phyloP scores from a whole-genome alignment of 1,284 basidiomycete species.

The Ceratobasidium sp. region DNA sequence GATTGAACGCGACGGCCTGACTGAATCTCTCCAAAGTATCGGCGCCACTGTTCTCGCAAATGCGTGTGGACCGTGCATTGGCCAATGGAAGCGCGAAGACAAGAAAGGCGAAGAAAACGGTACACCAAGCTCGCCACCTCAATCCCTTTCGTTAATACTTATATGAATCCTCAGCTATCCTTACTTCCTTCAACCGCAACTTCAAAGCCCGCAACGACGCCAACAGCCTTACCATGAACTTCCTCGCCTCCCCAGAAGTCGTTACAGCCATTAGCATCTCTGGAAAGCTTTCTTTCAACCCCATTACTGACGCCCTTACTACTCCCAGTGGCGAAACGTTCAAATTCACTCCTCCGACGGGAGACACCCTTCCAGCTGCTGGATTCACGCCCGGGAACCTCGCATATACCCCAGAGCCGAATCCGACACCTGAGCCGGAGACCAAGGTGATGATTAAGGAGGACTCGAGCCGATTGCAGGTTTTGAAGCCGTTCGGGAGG shows the following conservation, averaged over 20 bases:
- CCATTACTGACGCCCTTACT: conserved; percentile 83
- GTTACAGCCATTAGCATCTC: conserved; percentile 99
- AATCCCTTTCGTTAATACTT: conserved; percentile 18
- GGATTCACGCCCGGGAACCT: conserved; percentile 87
- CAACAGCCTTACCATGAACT: conserved; percentile 96
- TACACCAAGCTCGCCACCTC: too few relatives aligned
- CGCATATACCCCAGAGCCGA: conserved; percentile 82
- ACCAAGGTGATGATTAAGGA: conserved; percentile 84
- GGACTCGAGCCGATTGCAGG: conserved; percentile 88
- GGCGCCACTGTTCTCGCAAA: conserved; percentile 96
- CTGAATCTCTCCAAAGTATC: conserved; percentile 82
- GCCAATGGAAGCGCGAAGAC: conserved; percentile 98
- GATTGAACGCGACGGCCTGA: conserved; percentile 94
- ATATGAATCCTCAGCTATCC: conserved; percentile 74
- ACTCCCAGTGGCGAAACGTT: conserved; percentile 83
- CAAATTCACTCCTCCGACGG: conserved; percentile 87
- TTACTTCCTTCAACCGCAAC: conserved; percentile 98
- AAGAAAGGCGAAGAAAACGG: conserved; percentile 93
- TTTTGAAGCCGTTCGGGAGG: conserved; percentile 87
- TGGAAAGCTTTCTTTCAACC: conserved; percentile 95
- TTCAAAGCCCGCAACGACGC: conserved; percentile 99
- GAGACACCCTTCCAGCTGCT: conserved; percentile 83
- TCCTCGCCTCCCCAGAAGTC: conserved; percentile 96
- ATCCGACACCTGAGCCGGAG: conserved; percentile 81
- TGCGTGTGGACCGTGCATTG: conserved; percentile 98